These are phyloP conservation scores for Corynascus novoguineensis DNA, from an alignment of 495 filamentous ascomycete genomes.

Conservation along the genomic window DNA sequence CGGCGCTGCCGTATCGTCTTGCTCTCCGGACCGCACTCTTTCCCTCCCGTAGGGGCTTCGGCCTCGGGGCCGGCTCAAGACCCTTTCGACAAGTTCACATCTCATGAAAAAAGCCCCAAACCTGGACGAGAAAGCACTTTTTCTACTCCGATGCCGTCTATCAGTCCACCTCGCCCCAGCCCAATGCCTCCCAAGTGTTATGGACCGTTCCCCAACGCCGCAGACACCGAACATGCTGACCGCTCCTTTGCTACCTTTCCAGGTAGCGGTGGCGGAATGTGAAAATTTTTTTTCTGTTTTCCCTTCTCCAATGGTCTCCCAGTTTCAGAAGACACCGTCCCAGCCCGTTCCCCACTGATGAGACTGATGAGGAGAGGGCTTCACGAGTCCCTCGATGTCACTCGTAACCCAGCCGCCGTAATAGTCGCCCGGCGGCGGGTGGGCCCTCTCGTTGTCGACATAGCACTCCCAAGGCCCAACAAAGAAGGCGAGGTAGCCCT, in stretches of 20 bases:
- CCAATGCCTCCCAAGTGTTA: conserved; percentile 14
- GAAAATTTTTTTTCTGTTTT: conserved; percentile 1
- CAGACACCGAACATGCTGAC: conserved; percentile 21
- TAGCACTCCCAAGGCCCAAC: conserved; percentile 54
- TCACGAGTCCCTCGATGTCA: conserved; percentile 51
- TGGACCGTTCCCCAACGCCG: conserved; percentile 15
- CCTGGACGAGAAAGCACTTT: neutral
- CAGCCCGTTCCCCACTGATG: conserved; percentile 32
- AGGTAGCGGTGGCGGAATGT: conserved; percentile 6
- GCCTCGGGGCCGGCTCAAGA: neutral
- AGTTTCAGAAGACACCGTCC: conserved; percentile 9
- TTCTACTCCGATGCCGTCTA: conserved; percentile 18
- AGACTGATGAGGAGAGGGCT: conserved; percentile 39
- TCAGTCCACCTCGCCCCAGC: conserved; percentile 8
- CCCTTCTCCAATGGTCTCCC: neutral
- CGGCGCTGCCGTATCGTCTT: neutral
- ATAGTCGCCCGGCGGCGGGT: conserved; percentile 53
- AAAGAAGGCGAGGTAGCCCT: conserved; percentile 50
- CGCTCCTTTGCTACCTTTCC: neutral
- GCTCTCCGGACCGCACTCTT: neutral
- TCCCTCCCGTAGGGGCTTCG: neutral
- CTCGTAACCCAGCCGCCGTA: conserved; percentile 56
- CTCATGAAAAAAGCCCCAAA: neutral
- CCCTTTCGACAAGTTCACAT: neutral
- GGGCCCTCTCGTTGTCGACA: conserved; percentile 55